Evolutionary conservation across 495 filamentous ascomycete species (phyloP), one percentile per base, ranked within the genome.

Genomic region (Annulohypoxylon moriforme): DNA sequence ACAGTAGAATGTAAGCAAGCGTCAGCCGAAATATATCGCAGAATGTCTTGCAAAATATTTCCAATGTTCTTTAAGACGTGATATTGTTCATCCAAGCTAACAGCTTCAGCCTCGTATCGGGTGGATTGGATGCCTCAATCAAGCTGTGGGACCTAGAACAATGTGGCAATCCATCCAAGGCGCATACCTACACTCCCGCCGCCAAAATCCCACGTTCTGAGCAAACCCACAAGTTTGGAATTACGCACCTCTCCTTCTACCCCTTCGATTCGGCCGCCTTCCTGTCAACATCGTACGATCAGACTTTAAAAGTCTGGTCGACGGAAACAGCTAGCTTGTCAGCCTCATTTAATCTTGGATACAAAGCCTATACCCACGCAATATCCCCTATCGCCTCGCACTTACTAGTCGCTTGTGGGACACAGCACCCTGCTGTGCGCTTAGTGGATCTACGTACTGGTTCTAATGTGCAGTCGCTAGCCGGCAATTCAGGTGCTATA

Each of bases 191-290:
- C 69, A 80, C 74, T 7, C 85, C 90, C 4, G 75, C 83, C 9
- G 84, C 80, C 24, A 52, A 68, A 14, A 75, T 84, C 52, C 52
- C 71, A 59, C 78, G 81, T 42, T 80, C 76, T 34, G 38, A 63
- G 6, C 49, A 71, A 57, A 46, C 68, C 40, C 92, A 96, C 77
- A 92, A 87, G 52, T 92, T 90, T 71, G 91, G 93, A 56, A 90
- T 97, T 58, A 97, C 94, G 1, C 90, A 94, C 36, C 80, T 97
- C 40, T 92, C 87, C 1, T 96, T 96, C 80, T 97, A 96, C 74
- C 93, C 94, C 3, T 96, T 96, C 72, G 94, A 95, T 81, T 80
- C 90, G 65, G 79, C 87, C 69, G 81, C 94, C 33, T 96, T 98
- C 71, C 82, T 97, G 10, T 92, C 92, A 1, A 91, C 90, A 10